Evolutionary conservation across 352 stramenopile genomes (phyloP), one percentile per base, ranked within the genome.

Genomic region (Phytophthora boehmeriae): DNA sequence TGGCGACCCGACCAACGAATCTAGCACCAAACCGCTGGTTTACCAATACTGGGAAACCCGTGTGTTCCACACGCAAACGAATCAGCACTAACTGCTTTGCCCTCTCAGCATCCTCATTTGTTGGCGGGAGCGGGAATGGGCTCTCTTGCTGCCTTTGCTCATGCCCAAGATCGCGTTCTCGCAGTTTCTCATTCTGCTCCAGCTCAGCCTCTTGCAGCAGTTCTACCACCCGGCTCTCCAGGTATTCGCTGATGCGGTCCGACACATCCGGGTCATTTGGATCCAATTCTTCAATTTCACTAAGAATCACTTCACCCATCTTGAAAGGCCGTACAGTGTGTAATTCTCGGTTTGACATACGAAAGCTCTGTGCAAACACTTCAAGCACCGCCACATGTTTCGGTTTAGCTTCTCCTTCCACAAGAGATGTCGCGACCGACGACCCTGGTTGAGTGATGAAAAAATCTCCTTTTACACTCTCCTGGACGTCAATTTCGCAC

Each of bases 391-490:
- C 89, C 14, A 97, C 81, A 50, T 97, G 76, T 64, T 98, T 98
- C 30, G 68, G 73, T 47, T 80, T 78, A 39, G 81, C 77, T 54
- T 96, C 87, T 6, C 95, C 97, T 62, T 94, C 82, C 1, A 95
- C 88, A 6, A 99, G 79, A 47, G 89, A 98, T 34, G 97, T 99
- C 0, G 97, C 97, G 17, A 99, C 94, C 8, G 86, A 97, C 3
- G 94, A 99, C 2, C 97, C 97, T 0, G 97, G 97, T 71, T 99
- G 97, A 14, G 89, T 96, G 53, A 99, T 97, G 47, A 95, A 96
- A 68, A 98, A 99, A 30, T 98, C 97, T 11, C 96, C 96, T 41
- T 98, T 94, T 16, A 98, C 75, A 52, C 89, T 98, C 73, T 99
- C 93, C 57, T 93, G 73, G 1, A 94, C 84, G 32, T 98, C 83